Evolutionary conservation across 73 alveolate genomes (phyloP), one percentile per base, ranked within the genome.

Genomic region (Paramecium caudatum): DNA sequence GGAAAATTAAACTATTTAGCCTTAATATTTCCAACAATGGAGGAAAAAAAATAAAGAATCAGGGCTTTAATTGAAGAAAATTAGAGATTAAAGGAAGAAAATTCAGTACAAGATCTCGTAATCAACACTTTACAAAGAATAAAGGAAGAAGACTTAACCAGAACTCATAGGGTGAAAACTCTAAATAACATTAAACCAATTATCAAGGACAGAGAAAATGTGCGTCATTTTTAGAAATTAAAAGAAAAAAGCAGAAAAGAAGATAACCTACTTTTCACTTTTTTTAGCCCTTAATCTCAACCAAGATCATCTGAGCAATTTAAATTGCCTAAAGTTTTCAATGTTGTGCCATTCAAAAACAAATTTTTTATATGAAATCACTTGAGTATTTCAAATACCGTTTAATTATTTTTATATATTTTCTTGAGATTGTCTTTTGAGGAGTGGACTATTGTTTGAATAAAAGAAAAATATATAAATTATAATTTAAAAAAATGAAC

Each of bases 171-270:
- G 25, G 70, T 49, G 15, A 21, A 49, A 49, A 49, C 70, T 49
- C 70, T 49, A 0, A 55, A 55, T 55, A 55, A 55, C 30, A 2
- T 55, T 4, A 6, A 49, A 49, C 2, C 17, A 13, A 10, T 16
- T 49, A n/a, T n/a, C n/a, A n/a, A n/a, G n/a, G n/a, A n/a, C n/a
- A n/a, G 70, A 49, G 25, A 49, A 49, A 49, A 49, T 21, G 70
- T 21, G 25, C 7, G 17, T 6, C 25, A 5, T 16, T 19, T 49
- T 49, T 6, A 19, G 25, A 2, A 49, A 49, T 34, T 49, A 17
- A 49, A 16, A 49, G 7, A 13, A 5, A 16, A 21, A 49, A 49
- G 5, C 17, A 8, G 25, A 49, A 49, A 49, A 3, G 70, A 49
- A 16, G 39, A 49, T 13, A 49, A 49, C 5, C 16, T 21, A 49